These are phyloP conservation scores for Pelargonium exstipulatum DNA, from an alignment of 441 rosid genomes.

Conservation along the genomic window DNA sequence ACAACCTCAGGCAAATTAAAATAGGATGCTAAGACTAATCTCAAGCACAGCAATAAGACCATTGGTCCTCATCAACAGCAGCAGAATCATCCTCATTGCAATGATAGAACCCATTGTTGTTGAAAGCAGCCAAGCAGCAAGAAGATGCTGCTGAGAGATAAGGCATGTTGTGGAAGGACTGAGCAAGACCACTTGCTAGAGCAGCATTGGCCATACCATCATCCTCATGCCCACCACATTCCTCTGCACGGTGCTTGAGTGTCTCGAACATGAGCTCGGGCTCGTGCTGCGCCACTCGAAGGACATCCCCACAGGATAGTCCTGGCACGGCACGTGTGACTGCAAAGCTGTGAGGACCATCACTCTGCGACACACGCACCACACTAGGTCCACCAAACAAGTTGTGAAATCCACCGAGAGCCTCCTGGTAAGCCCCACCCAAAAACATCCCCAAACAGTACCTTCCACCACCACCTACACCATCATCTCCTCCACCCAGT, in stretches of 20 bases:
- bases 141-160: conserved; percentile 44
- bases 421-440: conserved; percentile 98
- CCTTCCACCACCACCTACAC: conserved; percentile 22
- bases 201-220: conserved; percentile 28
- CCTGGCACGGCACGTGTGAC: conserved; percentile 77
- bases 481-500: conserved; percentile 31
- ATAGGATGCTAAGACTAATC: not conserved
- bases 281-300: conserved; percentile 90
- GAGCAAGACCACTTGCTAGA: conserved; percentile 49
- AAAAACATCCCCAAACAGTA: conserved; percentile 92
- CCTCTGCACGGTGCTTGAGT: conserved; percentile 82
- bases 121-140: conserved; percentile 44
- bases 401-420: conserved; percentile 94
- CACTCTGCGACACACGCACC: conserved; percentile 78
- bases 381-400: conserved; percentile 90
- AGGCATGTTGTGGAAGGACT: conserved; percentile 79
- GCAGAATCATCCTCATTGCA: conserved; percentile 27
- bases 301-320: conserved; percentile 74
- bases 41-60: conserved; percentile 38
- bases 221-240: conserved; percentile 31
- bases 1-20: not conserved
- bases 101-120: conserved; percentile 10
- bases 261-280: conserved; percentile 89
- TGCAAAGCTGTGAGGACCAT: conserved; percentile 82
- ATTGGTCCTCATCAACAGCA: conserved; percentile 55